phyloP scores from a whole-genome alignment of 495 filamentous ascomycete species.

The Penicillium manginii region DNA sequence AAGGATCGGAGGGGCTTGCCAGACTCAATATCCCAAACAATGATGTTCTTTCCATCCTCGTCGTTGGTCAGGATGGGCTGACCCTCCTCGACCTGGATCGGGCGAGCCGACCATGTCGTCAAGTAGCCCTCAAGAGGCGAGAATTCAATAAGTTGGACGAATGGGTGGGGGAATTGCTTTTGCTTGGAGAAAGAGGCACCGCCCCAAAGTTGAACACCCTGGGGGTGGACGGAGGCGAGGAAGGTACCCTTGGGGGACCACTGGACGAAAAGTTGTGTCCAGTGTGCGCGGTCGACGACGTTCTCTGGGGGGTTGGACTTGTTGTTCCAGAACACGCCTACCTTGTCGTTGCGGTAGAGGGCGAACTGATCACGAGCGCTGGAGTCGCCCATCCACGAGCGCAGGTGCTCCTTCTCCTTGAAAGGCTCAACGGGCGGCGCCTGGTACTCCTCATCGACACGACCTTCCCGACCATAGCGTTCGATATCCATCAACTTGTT shows the following conservation, averaged over 20 bases:
- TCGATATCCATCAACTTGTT: constrained; percentile 99
- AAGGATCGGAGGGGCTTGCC: constrained; percentile 91
- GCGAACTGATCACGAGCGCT: constrained; percentile 91
- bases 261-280: constrained; percentile 96
- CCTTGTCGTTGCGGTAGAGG: constrained; percentile 85
- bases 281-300: constrained; percentile 86
- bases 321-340: constrained; percentile 97
- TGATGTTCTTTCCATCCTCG: constrained; percentile 98
- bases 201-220: constrained; percentile 97
- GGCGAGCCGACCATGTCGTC: constrained; percentile 93
- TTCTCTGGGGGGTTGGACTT: constrained; percentile 87
- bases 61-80: constrained; percentile 75
- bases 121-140: constrained; percentile 92
- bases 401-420: constrained; percentile 88
- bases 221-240: constrained; percentile 89
- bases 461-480: constrained; percentile 90
- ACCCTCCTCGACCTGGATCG: constrained; percentile 88
- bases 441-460: constrained; percentile 86
- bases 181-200: constrained; percentile 86
- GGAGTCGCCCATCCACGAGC: constrained; percentile 86
- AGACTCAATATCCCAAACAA: constrained; percentile 96
- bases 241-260: constrained; percentile 96
- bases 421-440: constrained; percentile 79
- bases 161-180: constrained; percentile 91
- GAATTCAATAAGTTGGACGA: constrained; percentile 94